These are phyloP conservation scores for Diplodia corticola DNA, from an alignment of 2,329 filamentous ascomycete genomes.

Conservation along the genomic window DNA sequence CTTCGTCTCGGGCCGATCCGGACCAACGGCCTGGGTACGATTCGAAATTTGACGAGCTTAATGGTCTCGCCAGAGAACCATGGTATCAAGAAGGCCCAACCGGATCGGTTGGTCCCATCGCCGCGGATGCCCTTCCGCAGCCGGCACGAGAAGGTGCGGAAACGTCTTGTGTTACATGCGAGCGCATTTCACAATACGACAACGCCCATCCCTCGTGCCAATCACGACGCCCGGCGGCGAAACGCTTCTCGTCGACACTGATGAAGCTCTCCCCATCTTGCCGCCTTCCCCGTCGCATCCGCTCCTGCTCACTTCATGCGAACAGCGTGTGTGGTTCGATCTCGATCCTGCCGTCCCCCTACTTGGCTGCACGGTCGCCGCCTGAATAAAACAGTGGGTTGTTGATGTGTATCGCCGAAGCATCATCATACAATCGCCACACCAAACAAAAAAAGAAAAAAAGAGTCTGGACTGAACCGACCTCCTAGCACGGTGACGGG, in stretches of 20 bases:
- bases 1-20: conserved; percentile 11
- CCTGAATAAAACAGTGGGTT: neutral
- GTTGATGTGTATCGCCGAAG: neutral
- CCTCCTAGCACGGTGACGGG: neutral
- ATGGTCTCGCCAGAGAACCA: neutral
- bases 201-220: neutral
- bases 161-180: neutral
- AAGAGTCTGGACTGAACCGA: neutral
- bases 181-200: neutral
- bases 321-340: neutral
- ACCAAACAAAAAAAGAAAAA: neutral
- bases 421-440: no score
- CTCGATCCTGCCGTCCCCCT: neutral
- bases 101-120: neutral
- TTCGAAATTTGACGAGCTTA: neutral
- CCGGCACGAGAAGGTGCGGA: neutral
- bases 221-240: neutral
- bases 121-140: neutral
- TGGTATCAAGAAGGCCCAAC: neutral
- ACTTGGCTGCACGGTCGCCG: neutral
- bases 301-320: neutral
- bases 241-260: neutral
- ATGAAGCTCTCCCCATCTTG: neutral
- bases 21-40: neutral
- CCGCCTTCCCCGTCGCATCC: neutral